phyloP scores from a whole-genome alignment of 768 basidiomycete species.

The Lentinula edodes region DNA sequence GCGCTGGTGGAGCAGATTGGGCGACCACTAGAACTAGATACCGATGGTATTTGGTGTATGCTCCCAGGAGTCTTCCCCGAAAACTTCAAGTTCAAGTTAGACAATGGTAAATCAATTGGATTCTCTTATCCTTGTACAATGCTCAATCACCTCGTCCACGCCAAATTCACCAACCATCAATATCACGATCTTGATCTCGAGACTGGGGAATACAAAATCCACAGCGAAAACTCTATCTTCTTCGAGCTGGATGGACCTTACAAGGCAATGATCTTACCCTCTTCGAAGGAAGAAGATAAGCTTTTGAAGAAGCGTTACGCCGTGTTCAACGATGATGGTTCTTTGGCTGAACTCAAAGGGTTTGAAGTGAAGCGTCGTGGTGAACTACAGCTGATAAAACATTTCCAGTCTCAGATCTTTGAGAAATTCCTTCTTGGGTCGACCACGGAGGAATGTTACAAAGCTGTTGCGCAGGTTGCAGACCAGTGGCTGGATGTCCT shows the following conservation, averaged over 20 bases:
- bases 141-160: slow-evolving; percentile 97
- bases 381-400: slow-evolving; percentile 97
- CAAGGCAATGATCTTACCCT: slow-evolving; percentile 97
- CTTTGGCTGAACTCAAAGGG: slow-evolving; percentile 96
- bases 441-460: slow-evolving; percentile 94
- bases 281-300: slow-evolving; percentile 99
- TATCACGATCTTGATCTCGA: slow-evolving; percentile 89
- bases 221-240: slow-evolving; percentile 98
- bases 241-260: slow-evolving; percentile 99
- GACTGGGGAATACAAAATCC: slow-evolving; percentile 78
- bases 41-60: slow-evolving; percentile 99
- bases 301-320: slow-evolving; percentile 98
- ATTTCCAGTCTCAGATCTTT: slow-evolving; percentile 98
- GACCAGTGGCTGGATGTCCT: slow-evolving; percentile 98
- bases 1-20: slow-evolving; percentile 97
- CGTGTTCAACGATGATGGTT: slow-evolving; percentile 97
- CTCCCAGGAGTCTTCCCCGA: slow-evolving; percentile 96
- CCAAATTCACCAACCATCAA: slow-evolving; percentile 94
- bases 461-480: slow-evolving; percentile 87
- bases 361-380: slow-evolving; percentile 99
- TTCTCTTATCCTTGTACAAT: slow-evolving; percentile 99
- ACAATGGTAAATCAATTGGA: slow-evolving; percentile 77
- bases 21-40: slow-evolving; percentile 93
- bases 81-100: slow-evolving; percentile 92
- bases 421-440: slow-evolving; percentile 93